These are phyloP conservation scores for Falciphora oryzae DNA, from an alignment of 2,329 filamentous ascomycete species.

Conservation along the genomic window DNA sequence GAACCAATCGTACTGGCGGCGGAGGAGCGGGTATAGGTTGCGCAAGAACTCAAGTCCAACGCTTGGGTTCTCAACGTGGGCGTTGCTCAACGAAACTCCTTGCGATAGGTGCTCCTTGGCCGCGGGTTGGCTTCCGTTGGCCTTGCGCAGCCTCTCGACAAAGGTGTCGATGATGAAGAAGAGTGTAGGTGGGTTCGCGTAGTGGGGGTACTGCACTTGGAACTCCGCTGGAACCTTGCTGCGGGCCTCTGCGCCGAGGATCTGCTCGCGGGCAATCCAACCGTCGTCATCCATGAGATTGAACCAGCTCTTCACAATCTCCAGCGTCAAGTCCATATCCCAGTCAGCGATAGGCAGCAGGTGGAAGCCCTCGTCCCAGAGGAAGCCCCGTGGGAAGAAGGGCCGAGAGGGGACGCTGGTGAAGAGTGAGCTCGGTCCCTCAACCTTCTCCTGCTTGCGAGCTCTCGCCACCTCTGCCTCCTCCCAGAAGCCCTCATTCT, in stretches of 20 bases:
- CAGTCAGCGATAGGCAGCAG: slow-evolving; percentile 86
- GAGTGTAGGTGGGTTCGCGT: slow-evolving; percentile 92
- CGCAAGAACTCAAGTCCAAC: slow-evolving; percentile 66
- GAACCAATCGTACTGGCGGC: slow-evolving; percentile 92
- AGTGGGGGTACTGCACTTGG: slow-evolving; percentile 92
- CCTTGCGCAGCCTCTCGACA: slow-evolving; percentile 65
- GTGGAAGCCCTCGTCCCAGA: slow-evolving; percentile 99
- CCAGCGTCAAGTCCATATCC: slow-evolving; percentile 81
- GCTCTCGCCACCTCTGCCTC: slow-evolving; percentile 75
- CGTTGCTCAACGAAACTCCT: slow-evolving; percentile 48
- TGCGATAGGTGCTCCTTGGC: slow-evolving; percentile 38
- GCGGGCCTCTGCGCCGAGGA: slow-evolving; percentile 82
- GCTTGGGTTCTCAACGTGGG: slow-evolving; percentile 61
- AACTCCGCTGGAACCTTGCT: slow-evolving; percentile 94
- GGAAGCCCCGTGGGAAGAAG: slow-evolving; percentile 93
- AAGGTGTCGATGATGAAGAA: slow-evolving; percentile 85
- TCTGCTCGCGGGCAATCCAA: slow-evolving; percentile 96
- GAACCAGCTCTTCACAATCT: slow-evolving; percentile 94
- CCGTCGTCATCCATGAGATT: slow-evolving; percentile 93
- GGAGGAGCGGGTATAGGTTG: slow-evolving; percentile 77
- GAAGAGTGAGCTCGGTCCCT: slow-evolving; percentile 83
- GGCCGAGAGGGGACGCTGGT: slow-evolving; percentile 87
- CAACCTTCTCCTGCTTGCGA: slow-evolving; percentile 60
- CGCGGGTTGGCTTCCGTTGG: slow-evolving; percentile 39
- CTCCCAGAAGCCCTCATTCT: slow-evolving; percentile 93